A percentile compares a stretch with the other conserved stretches of the same genome.
These are phyloP conservation scores for Tolypocladium album DNA, from an alignment of 2,329 filamentous ascomycete species.

Conservation along the genomic window DNA sequence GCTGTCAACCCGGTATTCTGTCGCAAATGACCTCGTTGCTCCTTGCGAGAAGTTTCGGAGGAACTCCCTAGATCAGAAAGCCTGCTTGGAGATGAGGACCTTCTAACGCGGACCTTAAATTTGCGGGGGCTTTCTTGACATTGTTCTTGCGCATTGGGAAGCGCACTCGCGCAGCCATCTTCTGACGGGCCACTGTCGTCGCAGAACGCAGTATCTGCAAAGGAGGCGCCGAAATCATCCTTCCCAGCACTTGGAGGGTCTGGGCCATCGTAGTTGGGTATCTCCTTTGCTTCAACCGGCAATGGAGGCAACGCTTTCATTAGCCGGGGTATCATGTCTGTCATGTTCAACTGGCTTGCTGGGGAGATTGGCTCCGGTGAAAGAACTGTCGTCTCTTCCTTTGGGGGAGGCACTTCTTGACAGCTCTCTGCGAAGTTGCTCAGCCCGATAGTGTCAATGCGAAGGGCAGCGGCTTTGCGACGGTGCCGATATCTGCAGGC, in stretches of 20 bases:
- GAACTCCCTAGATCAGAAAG: not conserved
- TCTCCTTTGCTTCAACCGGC: conserved; percentile 17
- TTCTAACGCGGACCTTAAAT: conserved; percentile 17
- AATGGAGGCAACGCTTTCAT: conserved; percentile 42
- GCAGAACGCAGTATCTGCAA: not conserved
- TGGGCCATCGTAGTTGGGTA: not conserved
- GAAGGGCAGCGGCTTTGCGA: conserved; percentile 13
- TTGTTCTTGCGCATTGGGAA: not conserved
- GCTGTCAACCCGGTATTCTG: conserved; percentile 6
- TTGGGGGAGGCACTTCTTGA: not conserved
- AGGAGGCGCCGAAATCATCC: not conserved
- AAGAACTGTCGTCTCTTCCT: conserved; percentile 21
- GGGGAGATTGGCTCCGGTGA: conserved; percentile 39
- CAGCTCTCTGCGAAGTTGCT: conserved; percentile 1
- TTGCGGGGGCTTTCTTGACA: conserved; percentile 9
- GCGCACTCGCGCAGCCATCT: not conserved
- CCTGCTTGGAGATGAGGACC: conserved; percentile 7
- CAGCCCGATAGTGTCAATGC: conserved; percentile 8
- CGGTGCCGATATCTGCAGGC: conserved; percentile 11
- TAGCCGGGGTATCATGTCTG: conserved; percentile 37
- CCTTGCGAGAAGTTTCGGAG: not conserved
- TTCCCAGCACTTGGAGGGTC: not conserved
- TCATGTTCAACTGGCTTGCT: conserved; percentile 30
- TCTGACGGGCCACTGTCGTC: not conserved
- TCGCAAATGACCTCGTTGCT: not conserved